Base-by-base conservation (phyloP, 2,329 filamentous ascomycete genomes). In the Metarhizium sp. region DNA sequence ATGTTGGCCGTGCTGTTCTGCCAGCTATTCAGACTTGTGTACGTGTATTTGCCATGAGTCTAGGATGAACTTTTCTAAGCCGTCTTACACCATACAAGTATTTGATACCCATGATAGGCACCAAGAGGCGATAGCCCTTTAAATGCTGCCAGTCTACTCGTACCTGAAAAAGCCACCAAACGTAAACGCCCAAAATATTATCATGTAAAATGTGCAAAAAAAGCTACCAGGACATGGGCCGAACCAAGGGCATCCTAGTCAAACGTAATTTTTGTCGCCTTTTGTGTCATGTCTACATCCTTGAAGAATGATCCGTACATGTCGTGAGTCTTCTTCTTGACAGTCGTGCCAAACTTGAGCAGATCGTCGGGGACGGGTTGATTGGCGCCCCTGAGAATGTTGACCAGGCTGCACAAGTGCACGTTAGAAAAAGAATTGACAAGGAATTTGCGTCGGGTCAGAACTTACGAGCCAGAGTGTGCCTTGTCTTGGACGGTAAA, bases 241-340 rank as follows among this genome's bases (percentile, higher is more conserved):
- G 2, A 3, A 11, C 32, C 7, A 11, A 34, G 7, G 13, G 13
- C 8, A 40, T 14, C 13, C 13, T 70, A 81, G 66, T 95, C 90
- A 75, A 96, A 96, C 50, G 84, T 92, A 68, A 96, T 95, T 78
- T 96, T 96, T 56, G 87, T 94, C 32, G 89, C 86, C 71, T 88
- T 86, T 73, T 92, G 87, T 69, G 81, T 89, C 70, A 86, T 86
- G 64, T 90, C 88, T 8, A 89, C 85, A 64, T 96, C 90, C 73
- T 94, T 96, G 79, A 88, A 96, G 70, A 97, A 97, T 36, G 91
- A 90, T 56, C 94, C 94, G 68, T 97, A 99, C 50, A 89, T 88
- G 66, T 91, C 88, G 74, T 99, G 94, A 51, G 85, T 82, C 90
- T 97, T 97, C 84, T 95, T 96, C 84, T 97, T 99, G 53, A 99